A percentile compares a stretch with the other conserved stretches of the same genome.
Evolutionary conservation across 306 rosid genomes (phyloP).

Genomic region (Vigna angularis): DNA sequence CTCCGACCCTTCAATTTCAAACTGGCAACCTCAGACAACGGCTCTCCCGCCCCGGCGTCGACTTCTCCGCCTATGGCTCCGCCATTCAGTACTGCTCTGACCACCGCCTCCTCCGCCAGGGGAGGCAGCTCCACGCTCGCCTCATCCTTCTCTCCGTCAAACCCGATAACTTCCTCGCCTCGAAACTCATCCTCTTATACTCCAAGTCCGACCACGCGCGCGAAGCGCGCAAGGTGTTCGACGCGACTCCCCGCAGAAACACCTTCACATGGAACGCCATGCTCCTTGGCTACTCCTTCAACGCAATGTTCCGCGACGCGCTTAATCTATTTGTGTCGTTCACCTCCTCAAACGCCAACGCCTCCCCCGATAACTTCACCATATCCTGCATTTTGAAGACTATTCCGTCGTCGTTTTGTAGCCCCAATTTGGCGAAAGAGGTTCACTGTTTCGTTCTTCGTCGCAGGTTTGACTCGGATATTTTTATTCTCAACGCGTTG

Average conservation of each 20-base stretch:
- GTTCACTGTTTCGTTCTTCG: slow-evolving; percentile 67
- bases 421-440: slow-evolving; percentile 48
- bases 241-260: slow-evolving; percentile 56
- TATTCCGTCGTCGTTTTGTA: slow-evolving; percentile 47
- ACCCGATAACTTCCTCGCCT: slow-evolving; percentile 85
- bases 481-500: slow-evolving; percentile 72
- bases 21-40: slow-evolving; percentile 44
- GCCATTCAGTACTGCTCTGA: slow-evolving; percentile 68
- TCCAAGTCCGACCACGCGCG: slow-evolving; percentile 52
- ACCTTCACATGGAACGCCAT: slow-evolving; percentile 84
- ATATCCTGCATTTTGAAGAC: slow-evolving; percentile 71
- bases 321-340: slow-evolving; percentile 62
- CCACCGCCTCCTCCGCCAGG: slow-evolving; percentile 64
- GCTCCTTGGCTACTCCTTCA: slow-evolving; percentile 69
- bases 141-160: slow-evolving; percentile 64
- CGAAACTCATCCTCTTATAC: slow-evolving; percentile 71
- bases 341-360: slow-evolving; percentile 27
- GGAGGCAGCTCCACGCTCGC: slow-evolving; percentile 85
- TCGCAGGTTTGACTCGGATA: slow-evolving; percentile 58
- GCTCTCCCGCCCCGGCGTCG: slow-evolving; percentile 48
- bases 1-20: slow-evolving; percentile 53
- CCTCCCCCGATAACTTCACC: slow-evolving; percentile 63
- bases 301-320: slow-evolving; percentile 54
- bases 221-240: slow-evolving; percentile 74
- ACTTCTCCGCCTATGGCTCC: slow-evolving; percentile 68